phyloP scores from a whole-genome alignment of 202 grass and related monocot genomes.

The Schoenoplectus tabernaemontani region DNA sequence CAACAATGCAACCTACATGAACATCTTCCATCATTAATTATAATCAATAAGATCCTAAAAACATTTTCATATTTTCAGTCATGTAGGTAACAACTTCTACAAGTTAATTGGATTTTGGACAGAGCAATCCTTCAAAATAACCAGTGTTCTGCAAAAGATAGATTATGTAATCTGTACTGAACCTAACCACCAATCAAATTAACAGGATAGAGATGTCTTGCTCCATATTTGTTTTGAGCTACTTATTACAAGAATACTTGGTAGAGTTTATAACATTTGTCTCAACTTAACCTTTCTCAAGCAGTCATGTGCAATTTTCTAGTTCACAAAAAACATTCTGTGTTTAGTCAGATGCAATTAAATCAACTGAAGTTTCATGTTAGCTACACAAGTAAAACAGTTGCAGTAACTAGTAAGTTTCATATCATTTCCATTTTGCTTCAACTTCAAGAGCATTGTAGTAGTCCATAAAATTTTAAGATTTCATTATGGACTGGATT shows the following conservation, averaged over 20 bases:
- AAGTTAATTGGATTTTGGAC: background rate
- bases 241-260: background rate
- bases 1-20: slow-evolving; percentile 68
- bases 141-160: background rate
- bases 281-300: background rate
- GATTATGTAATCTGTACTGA: background rate
- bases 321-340: background rate
- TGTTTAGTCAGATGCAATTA: background rate
- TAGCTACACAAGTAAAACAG: too few species aligned
- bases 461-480: too few species aligned
- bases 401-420: too few species aligned
- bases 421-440: too few species aligned
- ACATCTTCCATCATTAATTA: background rate
- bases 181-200: background rate
- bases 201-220: background rate
- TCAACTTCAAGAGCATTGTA: too few species aligned
- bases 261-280: background rate
- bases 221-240: background rate
- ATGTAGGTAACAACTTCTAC: background rate
- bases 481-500: too few species aligned
- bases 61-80: slow-evolving; percentile 1
- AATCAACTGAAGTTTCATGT: too few species aligned
- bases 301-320: background rate
- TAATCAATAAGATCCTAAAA: background rate
- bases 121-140: background rate